A percentile compares a stretch with the other conserved stretches of the same genome.
Evolutionary conservation across 2,329 filamentous ascomycete species (phyloP).

Genomic region (Exophiala oligosperma): DNA sequence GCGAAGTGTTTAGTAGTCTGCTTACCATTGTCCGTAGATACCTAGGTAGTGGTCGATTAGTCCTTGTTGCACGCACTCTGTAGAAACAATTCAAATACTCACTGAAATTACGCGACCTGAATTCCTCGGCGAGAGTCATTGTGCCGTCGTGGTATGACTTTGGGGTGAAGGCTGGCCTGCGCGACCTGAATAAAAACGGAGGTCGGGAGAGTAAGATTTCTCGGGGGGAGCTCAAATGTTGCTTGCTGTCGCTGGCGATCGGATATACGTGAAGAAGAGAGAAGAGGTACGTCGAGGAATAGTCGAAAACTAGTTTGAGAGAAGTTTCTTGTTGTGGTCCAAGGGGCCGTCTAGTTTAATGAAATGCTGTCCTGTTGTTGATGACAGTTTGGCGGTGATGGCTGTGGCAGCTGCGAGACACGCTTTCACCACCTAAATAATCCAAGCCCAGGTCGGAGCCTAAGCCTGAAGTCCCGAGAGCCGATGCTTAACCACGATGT

Average conservation of each 20-base stretch:
- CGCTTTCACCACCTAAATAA: not conserved
- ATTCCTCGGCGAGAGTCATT: conserved; percentile 64
- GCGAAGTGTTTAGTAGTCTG: not conserved
- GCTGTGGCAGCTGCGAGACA: conserved; percentile 14
- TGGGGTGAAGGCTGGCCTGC: not conserved
- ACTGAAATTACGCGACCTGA: conserved; percentile 68
- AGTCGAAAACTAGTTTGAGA: not conserved
- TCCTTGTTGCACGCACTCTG: not conserved
- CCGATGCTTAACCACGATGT: not conserved
- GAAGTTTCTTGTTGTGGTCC: not conserved
- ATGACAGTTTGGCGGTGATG: conserved; percentile 10
- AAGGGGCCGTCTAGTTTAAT: not conserved
- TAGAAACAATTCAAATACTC: conserved; percentile 35
- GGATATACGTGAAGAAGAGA: not conserved
- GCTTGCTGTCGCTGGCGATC: not conserved
- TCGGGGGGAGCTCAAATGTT: not conserved
- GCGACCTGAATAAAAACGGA: conserved; percentile 2
- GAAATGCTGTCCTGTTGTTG: conserved; percentile 17
- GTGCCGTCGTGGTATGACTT: conserved; percentile 21
- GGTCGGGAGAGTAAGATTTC: conserved; percentile 2
- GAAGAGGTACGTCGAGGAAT: not conserved
- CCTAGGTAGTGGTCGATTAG: conserved; percentile 41
- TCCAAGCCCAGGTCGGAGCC: not conserved
- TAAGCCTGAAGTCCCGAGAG: not conserved
- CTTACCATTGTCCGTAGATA: conserved; percentile 70